Conservation (phyloP, 805 yeast genomes). For the Nakazawaea ishiwadae region DNA sequence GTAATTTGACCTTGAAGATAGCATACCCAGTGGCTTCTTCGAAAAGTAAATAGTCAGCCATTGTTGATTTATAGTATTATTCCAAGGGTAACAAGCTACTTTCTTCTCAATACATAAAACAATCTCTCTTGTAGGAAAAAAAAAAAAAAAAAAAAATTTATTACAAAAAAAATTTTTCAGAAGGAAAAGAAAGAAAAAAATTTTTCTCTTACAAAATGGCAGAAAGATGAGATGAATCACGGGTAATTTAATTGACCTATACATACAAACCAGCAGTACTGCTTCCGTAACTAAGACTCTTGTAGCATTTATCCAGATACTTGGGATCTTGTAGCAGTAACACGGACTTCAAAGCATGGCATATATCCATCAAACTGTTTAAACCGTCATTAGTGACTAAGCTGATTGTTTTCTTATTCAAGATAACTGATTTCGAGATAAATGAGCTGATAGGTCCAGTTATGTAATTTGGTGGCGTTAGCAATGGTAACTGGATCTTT, state of each 20-base stretch:
- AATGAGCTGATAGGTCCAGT: constrained; percentile 41
- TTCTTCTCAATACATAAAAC: neutral
- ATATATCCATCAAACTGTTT: constrained; percentile 33
- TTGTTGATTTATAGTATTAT: constrained; percentile 17
- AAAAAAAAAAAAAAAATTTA: too few species aligned
- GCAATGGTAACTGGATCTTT: constrained; percentile 23
- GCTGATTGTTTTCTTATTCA: constrained; percentile 12
- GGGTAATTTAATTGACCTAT: constrained; percentile 11
- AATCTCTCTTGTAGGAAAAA: neutral
- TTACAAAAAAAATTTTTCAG: neutral
- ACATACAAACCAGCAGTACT: constrained; percentile 10
- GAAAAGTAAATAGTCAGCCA: constrained; percentile 88
- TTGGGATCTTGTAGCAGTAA: constrained; percentile 7
- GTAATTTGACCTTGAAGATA: constrained; percentile 86
- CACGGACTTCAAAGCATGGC: constrained; percentile 15
- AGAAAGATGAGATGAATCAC: neutral
- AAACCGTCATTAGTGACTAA: constrained; percentile 32
- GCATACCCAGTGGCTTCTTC: constrained; percentile 99
- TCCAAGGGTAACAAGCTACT: too few species aligned
- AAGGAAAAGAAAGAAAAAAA: neutral
- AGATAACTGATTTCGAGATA: constrained; percentile 23
- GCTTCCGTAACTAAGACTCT: constrained; percentile 12
- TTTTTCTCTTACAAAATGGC: neutral
- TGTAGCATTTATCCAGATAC: constrained; percentile 8
- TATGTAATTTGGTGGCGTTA: constrained; percentile 45